A percentile compares a stretch with the other conserved stretches of the same genome.
Evolutionary conservation across 2,329 filamentous ascomycete species (phyloP).

Genomic region (Ophiocordyceps unilateralis): DNA sequence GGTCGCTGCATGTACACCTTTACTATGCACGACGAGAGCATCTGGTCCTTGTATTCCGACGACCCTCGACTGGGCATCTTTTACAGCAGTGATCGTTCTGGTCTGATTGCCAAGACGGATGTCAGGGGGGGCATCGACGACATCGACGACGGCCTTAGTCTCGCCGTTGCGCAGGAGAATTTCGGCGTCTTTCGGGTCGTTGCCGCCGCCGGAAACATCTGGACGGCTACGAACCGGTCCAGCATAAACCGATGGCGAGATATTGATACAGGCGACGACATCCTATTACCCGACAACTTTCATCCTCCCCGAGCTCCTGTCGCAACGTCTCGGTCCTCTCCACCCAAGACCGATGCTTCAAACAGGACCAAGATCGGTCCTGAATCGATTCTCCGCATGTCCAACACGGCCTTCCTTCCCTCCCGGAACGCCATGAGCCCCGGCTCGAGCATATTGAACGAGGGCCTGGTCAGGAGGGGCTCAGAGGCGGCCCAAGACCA

Average conservation of each 20-base stretch:
- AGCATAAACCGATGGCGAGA: conserved; percentile 88
- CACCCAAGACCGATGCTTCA: conserved; percentile 14
- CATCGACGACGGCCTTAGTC: conserved; percentile 73
- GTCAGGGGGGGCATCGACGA: conserved; percentile 48
- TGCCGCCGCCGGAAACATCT: conserved; percentile 59
- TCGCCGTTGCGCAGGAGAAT: conserved; percentile 86
- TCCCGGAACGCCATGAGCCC: conserved; percentile 32
- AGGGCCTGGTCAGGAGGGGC: conserved; percentile 20
- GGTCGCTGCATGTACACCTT: conserved; percentile 95
- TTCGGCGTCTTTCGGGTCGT: conserved; percentile 58
- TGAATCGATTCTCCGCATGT: conserved; percentile 64
- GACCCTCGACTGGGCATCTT: conserved; percentile 75
- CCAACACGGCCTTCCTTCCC: conserved; percentile 67
- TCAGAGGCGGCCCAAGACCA: conserved; percentile 14
- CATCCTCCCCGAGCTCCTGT: conserved; percentile 30
- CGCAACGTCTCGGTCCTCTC: conserved; percentile 9
- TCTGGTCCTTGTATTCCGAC: conserved; percentile 89
- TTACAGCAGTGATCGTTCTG: conserved; percentile 86
- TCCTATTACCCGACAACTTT: conserved; percentile 44
- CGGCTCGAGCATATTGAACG: conserved; percentile 36
- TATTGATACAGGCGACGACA: conserved; percentile 59
- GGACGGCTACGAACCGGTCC: conserved; percentile 79
- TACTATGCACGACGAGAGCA: conserved; percentile 97
- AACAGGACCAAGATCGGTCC: conserved; percentile 53
- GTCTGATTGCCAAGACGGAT: conserved; percentile 91